phyloP scores from a whole-genome alignment of 768 basidiomycete genomes.

The Rossbeevera mucosa region DNA sequence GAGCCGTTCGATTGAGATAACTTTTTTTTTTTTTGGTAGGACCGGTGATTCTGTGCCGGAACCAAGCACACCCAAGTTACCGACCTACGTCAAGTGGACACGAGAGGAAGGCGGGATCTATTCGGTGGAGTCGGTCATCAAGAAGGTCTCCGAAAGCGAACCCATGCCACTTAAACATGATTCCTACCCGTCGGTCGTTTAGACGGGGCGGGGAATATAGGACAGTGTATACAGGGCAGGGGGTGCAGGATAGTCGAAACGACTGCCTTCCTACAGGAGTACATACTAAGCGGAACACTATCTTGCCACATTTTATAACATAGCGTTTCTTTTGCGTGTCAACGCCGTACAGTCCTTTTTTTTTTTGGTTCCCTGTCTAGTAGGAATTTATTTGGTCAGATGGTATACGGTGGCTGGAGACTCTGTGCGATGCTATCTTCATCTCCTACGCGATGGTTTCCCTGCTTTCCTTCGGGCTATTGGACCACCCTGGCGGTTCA shows the following conservation, averaged over 20 bases:
- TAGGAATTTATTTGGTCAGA: not conserved
- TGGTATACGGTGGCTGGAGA: not conserved
- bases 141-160: constrained; percentile 7
- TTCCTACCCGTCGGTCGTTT: constrained; percentile 6
- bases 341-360: constrained; percentile 14
- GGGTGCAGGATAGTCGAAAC: not conserved
- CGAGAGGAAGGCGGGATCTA: not conserved
- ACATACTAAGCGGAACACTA: not conserved
- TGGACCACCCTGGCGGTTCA: constrained; percentile 64
- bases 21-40: not conserved
- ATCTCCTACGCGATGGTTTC: constrained; percentile 66
- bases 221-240: too few species aligned
- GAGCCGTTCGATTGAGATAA: not conserved
- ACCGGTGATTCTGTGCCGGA: constrained; percentile 6
- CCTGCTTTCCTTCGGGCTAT: constrained; percentile 65
- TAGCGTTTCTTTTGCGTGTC: not conserved
- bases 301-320: not conserved
- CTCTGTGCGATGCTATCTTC: constrained; percentile 16
- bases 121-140: constrained; percentile 5
- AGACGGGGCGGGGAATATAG: not conserved
- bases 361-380: not conserved
- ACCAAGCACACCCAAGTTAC: constrained; percentile 9
- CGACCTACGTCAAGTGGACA: constrained; percentile 16
- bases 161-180: not conserved
- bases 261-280: not conserved